Conservation (phyloP, 176 grass and related monocot species). For the Phyllostachys edulis region DNA sequence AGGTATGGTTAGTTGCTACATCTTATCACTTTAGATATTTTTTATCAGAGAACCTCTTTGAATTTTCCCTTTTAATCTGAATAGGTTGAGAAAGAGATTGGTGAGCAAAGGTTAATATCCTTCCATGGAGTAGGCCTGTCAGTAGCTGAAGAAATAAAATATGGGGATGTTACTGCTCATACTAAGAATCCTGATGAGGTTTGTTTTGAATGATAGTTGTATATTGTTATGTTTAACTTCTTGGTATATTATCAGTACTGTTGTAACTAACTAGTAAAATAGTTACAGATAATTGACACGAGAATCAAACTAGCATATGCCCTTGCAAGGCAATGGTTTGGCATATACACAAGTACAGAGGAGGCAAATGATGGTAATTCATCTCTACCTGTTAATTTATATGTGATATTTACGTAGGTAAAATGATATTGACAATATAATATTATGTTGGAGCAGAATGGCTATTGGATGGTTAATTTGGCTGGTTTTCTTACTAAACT, state of each 20-base stretch:
- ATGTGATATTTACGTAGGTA: conserved; percentile 17
- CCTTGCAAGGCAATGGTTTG: conserved; percentile 97
- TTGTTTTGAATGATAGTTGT: conserved; percentile 20
- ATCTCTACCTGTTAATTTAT: conserved; percentile 27
- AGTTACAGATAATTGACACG: too few species aligned
- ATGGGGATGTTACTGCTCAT: conserved; percentile 47
- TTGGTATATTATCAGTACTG: too few species aligned
- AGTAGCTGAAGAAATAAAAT: conserved; percentile 73
- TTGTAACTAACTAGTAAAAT: too few species aligned
- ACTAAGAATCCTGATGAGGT: conserved; percentile 72
- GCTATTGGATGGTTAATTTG: conserved; percentile 89
- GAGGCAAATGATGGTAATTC: conserved; percentile 77
- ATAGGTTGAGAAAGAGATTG: conserved; percentile 96
- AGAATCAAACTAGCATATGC: conserved; percentile 65
- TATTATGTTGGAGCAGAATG: conserved; percentile 68
- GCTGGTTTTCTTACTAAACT: conserved; percentile 94
- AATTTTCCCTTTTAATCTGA: conserved; percentile 20
- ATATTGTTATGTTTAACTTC: conserved; percentile 25
- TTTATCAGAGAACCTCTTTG: conserved; percentile 14
- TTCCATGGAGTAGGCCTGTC: conserved; percentile 93
- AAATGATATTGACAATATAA: conserved; percentile 34
- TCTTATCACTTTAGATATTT: background rate
- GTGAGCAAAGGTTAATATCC: conserved; percentile 84
- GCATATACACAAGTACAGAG: conserved; percentile 86
- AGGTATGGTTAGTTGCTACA: conserved; percentile 49